These are phyloP conservation scores for Metroxylon sagu DNA, from an alignment of 176 grass and related monocot genomes.

Conservation along the genomic window DNA sequence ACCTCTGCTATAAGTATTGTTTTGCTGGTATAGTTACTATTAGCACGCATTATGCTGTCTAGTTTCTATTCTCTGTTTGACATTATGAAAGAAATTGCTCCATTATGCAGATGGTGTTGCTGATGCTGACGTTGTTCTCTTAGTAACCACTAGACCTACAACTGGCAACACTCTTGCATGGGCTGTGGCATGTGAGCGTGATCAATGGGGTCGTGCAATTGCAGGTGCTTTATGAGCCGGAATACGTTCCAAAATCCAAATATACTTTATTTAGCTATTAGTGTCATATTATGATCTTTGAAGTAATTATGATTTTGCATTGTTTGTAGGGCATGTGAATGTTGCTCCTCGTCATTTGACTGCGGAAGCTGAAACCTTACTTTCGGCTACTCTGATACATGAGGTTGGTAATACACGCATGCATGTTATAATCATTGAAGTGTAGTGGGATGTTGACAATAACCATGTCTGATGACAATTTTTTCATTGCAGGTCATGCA, in stretches of 20 bases:
- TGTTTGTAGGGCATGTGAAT: constrained; percentile 78
- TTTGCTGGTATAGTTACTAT: background rate
- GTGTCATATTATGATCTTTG: background rate
- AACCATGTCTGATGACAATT: background rate
- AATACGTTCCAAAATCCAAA: background rate
- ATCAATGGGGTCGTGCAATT: constrained; percentile 97
- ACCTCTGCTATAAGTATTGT: constrained; percentile 1
- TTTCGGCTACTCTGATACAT: constrained; percentile 91
- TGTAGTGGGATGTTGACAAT: too few relatives aligned
- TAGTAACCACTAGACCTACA: constrained; percentile 97
- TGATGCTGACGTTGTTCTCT: constrained; percentile 88
- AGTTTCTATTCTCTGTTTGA: too few relatives aligned
- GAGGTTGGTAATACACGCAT: constrained; percentile 22
- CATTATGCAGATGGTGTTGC: constrained; percentile 69
- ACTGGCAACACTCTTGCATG: constrained; percentile 99
- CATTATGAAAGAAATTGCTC: too few relatives aligned
- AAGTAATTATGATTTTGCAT: constrained; percentile 2
- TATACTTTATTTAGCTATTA: background rate
- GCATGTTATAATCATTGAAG: too few relatives aligned
- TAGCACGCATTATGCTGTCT: background rate
- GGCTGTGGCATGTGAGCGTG: constrained; percentile 97
- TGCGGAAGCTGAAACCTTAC: constrained; percentile 92
- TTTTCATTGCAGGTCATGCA: constrained; percentile 63
- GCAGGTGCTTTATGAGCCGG: constrained; percentile 45
- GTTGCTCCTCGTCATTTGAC: constrained; percentile 98